Percentiles rank a stretch among this genome's conserved stretches.
These are phyloP conservation scores for Leccinum rimulosum DNA, from an alignment of 768 basidiomycete species.

Conservation along the genomic window DNA sequence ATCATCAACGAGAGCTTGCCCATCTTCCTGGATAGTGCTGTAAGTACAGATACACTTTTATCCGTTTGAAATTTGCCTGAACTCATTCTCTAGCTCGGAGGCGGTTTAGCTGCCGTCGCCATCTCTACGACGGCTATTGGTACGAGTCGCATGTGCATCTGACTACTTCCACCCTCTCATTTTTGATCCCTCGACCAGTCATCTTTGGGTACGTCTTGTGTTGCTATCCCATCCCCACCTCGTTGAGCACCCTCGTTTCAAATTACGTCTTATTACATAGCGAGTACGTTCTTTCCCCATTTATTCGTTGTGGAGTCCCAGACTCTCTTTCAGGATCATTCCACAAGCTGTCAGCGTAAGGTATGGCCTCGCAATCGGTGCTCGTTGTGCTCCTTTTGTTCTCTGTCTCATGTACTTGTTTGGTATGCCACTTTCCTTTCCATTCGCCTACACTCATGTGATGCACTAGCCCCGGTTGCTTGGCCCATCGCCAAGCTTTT, in stretches of 20 bases:
- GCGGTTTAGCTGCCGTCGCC: slow-evolving; percentile 71
- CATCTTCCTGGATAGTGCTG: slow-evolving; percentile 76
- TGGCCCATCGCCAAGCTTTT: slow-evolving; percentile 71
- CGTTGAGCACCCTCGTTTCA: neutral
- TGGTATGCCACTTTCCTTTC: slow-evolving; percentile 22
- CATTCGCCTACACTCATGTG: neutral
- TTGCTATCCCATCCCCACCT: neutral
- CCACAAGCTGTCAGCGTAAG: slow-evolving; percentile 74
- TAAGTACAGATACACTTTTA: slow-evolving; percentile 41
- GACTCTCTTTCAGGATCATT: slow-evolving; percentile 46
- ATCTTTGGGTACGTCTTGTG: slow-evolving; percentile 68
- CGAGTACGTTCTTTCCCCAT: slow-evolving; percentile 30
- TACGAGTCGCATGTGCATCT: slow-evolving; percentile 29
- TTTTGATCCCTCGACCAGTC: slow-evolving; percentile 39
- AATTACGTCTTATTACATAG: slow-evolving; percentile 23
- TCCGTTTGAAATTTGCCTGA: slow-evolving; percentile 53
- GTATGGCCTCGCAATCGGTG: slow-evolving; percentile 80
- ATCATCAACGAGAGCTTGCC: slow-evolving; percentile 82
- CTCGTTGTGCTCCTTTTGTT: slow-evolving; percentile 73
- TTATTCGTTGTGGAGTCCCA: neutral
- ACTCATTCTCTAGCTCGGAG: slow-evolving; percentile 44
- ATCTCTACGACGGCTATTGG: slow-evolving; percentile 66
- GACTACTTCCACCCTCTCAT: neutral
- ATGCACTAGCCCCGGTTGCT: slow-evolving; percentile 63
- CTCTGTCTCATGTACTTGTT: slow-evolving; percentile 68